Conservation (phyloP, 805 yeast species). For the Yamadazyma sp. region DNA sequence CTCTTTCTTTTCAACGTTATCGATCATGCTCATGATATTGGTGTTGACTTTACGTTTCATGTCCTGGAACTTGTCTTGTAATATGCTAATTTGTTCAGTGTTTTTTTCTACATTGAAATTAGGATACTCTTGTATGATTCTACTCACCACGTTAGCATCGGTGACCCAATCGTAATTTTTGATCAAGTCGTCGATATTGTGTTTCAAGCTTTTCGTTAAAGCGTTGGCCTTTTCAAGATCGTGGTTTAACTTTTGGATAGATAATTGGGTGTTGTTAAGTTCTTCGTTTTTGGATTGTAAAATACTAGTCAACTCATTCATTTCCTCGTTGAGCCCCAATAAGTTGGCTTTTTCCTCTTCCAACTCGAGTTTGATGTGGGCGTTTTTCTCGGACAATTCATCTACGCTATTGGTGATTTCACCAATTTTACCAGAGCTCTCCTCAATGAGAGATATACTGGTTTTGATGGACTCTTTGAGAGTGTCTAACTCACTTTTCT, state of each 20-base stretch:
- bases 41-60: conserved; percentile 82
- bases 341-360: conserved; percentile 59
- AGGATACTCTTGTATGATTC: conserved; percentile 60
- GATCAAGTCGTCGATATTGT: conserved; percentile 45
- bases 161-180: conserved; percentile 69
- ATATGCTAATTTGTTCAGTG: conserved; percentile 53
- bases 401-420: conserved; percentile 24
- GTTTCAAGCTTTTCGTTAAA: conserved; percentile 34
- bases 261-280: conserved; percentile 48
- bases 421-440: conserved; percentile 22
- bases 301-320: conserved; percentile 54
- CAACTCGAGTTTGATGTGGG: conserved; percentile 28
- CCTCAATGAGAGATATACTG: conserved; percentile 31
- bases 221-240: conserved; percentile 51
- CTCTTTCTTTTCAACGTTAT: conserved; percentile 88
- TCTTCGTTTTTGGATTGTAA: conserved; percentile 45
- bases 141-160: conserved; percentile 57
- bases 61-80: conserved; percentile 58
- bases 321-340: conserved; percentile 73
- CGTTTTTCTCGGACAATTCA: conserved; percentile 22
- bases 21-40: conserved; percentile 88
- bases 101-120: conserved; percentile 63
- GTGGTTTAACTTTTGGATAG: conserved; percentile 53
- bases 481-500: conserved; percentile 52
- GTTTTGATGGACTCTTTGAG: conserved; percentile 44